Evolutionary conservation across 2,329 filamentous ascomycete species (phyloP).

Genomic region (Hymenoscyphus infarciens): DNA sequence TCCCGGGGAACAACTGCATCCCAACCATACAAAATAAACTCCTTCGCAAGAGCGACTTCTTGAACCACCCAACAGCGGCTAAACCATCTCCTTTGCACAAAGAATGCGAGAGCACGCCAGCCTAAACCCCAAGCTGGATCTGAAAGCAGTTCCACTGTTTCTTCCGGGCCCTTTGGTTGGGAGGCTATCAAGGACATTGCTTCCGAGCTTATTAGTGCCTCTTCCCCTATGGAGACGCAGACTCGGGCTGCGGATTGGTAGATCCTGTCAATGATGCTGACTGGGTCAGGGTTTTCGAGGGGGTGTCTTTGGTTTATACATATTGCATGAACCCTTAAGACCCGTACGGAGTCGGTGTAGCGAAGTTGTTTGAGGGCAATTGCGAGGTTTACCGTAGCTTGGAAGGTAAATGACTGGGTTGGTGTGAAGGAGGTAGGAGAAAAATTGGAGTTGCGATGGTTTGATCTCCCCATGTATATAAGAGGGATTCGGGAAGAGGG

Average conservation of each 20-base stretch:
- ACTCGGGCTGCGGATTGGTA: conserved; percentile 24
- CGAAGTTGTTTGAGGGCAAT: conserved; percentile 12
- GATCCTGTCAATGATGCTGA: conserved; percentile 29
- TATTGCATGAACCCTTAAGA: conserved; percentile 29
- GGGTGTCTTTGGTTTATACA: conserved; percentile 27
- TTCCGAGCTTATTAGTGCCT: not conserved
- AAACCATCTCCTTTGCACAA: conserved; percentile 4
- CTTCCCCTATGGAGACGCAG: conserved; percentile 30
- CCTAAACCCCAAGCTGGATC: not conserved
- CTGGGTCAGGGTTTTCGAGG: conserved; percentile 22
- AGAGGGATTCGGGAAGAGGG: conserved; percentile 1
- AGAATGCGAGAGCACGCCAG: conserved; percentile 6
- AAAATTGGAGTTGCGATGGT: not conserved
- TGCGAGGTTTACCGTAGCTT: conserved; percentile 1
- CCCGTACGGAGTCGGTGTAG: not conserved
- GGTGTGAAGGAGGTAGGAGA: not conserved
- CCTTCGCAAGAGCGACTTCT: conserved; percentile 1
- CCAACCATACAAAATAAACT: not conserved
- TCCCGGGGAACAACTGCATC: not conserved
- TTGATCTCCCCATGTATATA: conserved; percentile 5
- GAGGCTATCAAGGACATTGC: conserved; percentile 1
- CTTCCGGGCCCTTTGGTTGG: not conserved
- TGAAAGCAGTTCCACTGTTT: not conserved
- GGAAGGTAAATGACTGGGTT: not conserved
- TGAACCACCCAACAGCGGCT: conserved; percentile 4